Base-by-base conservation (phyloP, 202 grass and related monocot genomes). In the Musa balbisiana region DNA sequence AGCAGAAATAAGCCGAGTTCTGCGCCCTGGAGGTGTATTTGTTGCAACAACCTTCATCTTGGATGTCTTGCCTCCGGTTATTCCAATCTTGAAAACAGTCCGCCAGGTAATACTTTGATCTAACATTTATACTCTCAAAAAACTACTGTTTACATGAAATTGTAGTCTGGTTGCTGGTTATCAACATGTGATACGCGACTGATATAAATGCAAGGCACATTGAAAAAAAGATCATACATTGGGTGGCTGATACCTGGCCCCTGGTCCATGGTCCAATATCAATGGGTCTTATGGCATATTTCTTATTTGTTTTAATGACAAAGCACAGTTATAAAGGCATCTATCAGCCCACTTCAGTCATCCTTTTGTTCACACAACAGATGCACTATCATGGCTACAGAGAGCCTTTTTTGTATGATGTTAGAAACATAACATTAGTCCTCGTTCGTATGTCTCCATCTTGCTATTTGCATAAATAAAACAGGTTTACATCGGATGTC, bases 1-100 rank as follows among this genome's bases (percentile, higher is more conserved):
- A 58, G 93, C 90, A 69, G 93, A 97, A 82, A 89, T 97, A 80
- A 97, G 90, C 62, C 79, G 90, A 79, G 84, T 93, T 77, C 86
- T 97, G 72, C 70, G 84, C 56, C 88, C 88, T 67, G 93, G 93
- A 27, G 93, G 88, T 58, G 49, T 93, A 60, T 97, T 97, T 81
- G 86, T 97, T 62, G 93, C 88, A 76, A 93, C 90, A 16, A 97
- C 90, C 68, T 93, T 93, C 15, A 63, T 97, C 64, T 33, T 71
- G 81, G 94, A 97, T 83, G 13, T 73, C 79, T 55, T 93, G 53
- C 90, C 83, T 11, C 84, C 84, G 52, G 64, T 72, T 55, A 70
- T 84, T 63, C 90, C 90, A 4, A 27, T 86, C 66, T 66, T 89
- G 65, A 84, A 85, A 79, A 82, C 86, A 2, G 82, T 70, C 75